Evolutionary conservation across 345 rosid genomes (phyloP), one percentile per base, ranked within the genome.

Genomic region (Sisymbrium irio): DNA sequence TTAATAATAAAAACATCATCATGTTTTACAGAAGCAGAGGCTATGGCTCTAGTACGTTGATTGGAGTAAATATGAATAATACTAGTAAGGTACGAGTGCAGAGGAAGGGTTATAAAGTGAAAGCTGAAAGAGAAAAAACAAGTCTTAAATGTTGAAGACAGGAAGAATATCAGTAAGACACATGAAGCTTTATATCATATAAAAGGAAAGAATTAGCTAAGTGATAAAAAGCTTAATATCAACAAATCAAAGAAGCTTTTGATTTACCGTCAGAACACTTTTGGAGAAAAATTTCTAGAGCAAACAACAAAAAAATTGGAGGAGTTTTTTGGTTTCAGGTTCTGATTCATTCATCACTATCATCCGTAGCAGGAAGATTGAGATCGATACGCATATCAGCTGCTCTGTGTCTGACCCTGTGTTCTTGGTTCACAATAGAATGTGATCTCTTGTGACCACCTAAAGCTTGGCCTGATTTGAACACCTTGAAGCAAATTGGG

Each of bases 381-480:
- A 94, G 95, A 85, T 89, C 96, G 22, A 93, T 75, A 42, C 10
- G 80, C 76, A 79, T 80, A 9, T 83, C 81, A 62, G 79, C 58
- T 59, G 72, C 78, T 7, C 84, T 79, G 40, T 79, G 82, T 77
- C 73, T 68, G 37, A 80, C 70, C 61, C 71, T 83, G 59, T 82
- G 81, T 54, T 83, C 83, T 32, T 75, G 82, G 47, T 79, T 75
- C 9, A 77, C 97, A 68, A 80, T 61, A 72, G 84, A 85, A 82
- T 94, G 98, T 76, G 97, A 86, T 84, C 96, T 83, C 86, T 94
- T 94, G 78, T 94, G 98, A 17, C 98, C 95, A 40, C 95, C 97
- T 70, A 94, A 78, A 41, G 97, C 98, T 80, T 94, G 97, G 35
- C 95, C 98, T 46, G 98, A 91, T 71, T 80, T 83, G 76, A 88